phyloP scores from a whole-genome alignment of 345 rosid genomes.

The Trapa bicornis region DNA sequence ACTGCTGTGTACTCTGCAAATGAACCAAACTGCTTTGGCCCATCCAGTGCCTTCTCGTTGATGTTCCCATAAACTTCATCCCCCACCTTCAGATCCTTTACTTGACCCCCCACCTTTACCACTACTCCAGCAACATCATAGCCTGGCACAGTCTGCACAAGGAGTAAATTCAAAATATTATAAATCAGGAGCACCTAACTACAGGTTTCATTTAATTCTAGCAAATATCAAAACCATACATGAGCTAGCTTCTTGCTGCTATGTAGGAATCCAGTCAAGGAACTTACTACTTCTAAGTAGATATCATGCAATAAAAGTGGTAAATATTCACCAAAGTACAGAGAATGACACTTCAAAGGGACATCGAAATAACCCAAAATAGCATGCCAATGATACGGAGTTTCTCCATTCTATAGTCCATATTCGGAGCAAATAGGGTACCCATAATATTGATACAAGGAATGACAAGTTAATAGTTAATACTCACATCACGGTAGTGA shows the following conservation, averaged over 20 bases:
- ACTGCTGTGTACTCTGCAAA: constrained; percentile 73
- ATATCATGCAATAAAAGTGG: neutral
- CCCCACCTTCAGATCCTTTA: constrained; percentile 64
- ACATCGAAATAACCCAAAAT: neutral
- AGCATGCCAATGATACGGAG: neutral
- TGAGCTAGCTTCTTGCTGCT: neutral
- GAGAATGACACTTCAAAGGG: neutral
- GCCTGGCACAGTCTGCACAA: constrained; percentile 77
- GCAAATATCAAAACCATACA: neutral
- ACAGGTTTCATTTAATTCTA: neutral
- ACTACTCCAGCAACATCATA: constrained; percentile 90
- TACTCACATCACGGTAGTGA: neutral
- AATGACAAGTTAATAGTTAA: neutral
- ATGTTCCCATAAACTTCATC: constrained; percentile 87
- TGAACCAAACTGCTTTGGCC: constrained; percentile 83
- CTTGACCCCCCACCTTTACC: constrained; percentile 62
- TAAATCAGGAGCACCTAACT: neutral
- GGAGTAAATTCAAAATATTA: neutral
- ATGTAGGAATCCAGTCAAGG: neutral
- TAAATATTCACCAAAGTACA: neutral
- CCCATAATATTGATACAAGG: neutral
- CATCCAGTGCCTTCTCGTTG: constrained; percentile 85
- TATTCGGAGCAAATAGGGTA: neutral
- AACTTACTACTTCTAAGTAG: neutral
- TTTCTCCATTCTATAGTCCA: neutral